These are phyloP conservation scores for Eucalyptus virginea DNA, from an alignment of 345 rosid species.

Conservation along the genomic window DNA sequence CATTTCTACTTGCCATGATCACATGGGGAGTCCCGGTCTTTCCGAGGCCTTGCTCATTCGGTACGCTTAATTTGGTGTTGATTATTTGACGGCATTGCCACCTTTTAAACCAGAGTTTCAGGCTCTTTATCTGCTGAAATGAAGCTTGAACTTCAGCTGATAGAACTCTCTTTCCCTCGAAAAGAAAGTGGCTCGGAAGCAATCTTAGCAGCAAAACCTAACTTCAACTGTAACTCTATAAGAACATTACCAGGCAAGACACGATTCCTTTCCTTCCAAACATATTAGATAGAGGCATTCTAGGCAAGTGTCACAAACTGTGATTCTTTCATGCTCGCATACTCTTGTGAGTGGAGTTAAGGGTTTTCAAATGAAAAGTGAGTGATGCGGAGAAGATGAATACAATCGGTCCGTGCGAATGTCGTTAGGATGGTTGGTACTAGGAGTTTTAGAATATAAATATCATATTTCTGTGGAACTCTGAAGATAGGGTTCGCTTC, in stretches of 20 bases:
- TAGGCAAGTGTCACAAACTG: fast-evolving
- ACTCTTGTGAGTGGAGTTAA: too few relatives aligned
- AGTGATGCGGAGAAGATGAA: fast-evolving
- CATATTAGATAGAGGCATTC: too few relatives aligned
- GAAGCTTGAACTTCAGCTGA: not conserved
- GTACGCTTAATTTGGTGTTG: not conserved
- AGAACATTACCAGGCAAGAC: too few relatives aligned
- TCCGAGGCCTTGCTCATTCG: not conserved
- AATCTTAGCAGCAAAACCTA: not conserved
- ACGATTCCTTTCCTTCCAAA: too few relatives aligned
- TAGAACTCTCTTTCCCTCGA: not conserved
- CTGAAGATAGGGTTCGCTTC: fast-evolving
- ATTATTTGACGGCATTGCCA: fast-evolving
- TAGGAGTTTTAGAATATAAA: fast-evolving
- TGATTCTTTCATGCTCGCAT: fast-evolving
- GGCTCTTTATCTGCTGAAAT: not conserved
- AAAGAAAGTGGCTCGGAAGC: not conserved
- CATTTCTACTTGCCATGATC: not conserved
- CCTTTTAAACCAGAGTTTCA: not conserved
- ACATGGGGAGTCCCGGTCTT: not conserved
- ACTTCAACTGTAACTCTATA: too few relatives aligned
- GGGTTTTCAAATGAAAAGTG: not conserved
- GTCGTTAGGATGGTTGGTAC: fast-evolving
- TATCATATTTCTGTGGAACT: fast-evolving
- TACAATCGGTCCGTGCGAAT: fast-evolving